These are phyloP conservation scores for Thuidium tamariscinum DNA, from an alignment of 225 moss, liverwort and hornwort genomes.

Conservation along the genomic window DNA sequence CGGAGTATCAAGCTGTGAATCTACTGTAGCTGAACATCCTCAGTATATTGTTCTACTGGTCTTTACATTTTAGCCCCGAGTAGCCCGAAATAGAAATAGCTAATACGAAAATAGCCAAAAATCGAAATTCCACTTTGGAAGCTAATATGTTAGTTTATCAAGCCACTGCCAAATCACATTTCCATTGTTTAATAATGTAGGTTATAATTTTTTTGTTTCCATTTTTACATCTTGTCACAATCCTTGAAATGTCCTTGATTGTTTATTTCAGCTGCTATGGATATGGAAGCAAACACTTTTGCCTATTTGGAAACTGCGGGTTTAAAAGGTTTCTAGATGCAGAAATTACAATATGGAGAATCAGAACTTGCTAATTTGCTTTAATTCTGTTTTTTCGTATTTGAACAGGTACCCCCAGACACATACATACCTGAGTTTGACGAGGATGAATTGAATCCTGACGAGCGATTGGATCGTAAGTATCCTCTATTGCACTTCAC, in stretches of 20 bases:
- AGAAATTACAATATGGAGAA: neutral
- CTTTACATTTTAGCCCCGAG: neutral
- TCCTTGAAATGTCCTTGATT: neutral
- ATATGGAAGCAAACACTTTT: neutral
- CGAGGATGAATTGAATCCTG: conserved; percentile 83
- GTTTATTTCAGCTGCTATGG: neutral
- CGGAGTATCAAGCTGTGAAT: neutral
- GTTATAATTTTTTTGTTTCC: neutral
- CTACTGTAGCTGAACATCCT: neutral
- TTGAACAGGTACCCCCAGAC: conserved; percentile 75
- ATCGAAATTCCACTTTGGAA: neutral
- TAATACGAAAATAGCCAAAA: neutral
- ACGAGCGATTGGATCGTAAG: conserved; percentile 94
- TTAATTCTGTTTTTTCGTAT: neutral
- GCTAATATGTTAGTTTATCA: neutral
- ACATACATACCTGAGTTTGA: conserved; percentile 84
- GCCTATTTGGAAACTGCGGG: neutral
- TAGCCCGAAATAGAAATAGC: neutral
- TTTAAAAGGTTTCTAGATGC: neutral
- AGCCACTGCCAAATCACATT: neutral
- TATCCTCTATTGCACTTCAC: neutral
- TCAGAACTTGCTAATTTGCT: neutral
- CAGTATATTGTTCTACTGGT: neutral
- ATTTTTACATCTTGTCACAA: neutral
- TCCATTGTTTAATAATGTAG: too few relatives aligned